Evolutionary conservation across 2,329 filamentous ascomycete genomes (phyloP), one percentile per base, ranked within the genome.

Genomic region (Ploettnerulaceae sp.): DNA sequence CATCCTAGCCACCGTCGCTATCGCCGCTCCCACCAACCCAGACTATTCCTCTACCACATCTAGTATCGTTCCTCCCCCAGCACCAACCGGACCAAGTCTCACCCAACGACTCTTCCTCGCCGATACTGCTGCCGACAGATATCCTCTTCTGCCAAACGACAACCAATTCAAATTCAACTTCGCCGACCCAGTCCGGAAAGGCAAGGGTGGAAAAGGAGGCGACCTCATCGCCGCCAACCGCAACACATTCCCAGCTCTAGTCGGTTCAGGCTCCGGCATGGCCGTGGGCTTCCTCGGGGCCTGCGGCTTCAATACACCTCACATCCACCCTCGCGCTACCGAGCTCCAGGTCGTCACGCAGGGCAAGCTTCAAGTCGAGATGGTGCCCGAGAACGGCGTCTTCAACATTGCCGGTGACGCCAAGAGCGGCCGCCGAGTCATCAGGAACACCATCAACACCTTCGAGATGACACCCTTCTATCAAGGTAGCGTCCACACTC

Each of bases 261-360:
- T 76, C 15, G 70, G 72, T 37, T 75, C 73, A 3, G 70, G 70
- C 15, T 63, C 71, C 26, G 69, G 69, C 47, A 74, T 76, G 66
- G 72, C 73, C 2, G 63, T 79, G 6, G 75, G 73, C 31, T 71
- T 72, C 56, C 63, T 80, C 28, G 66, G 68, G 25, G 65, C 69
- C 26, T 80, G 75, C 57, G 75, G 72, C 48, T 74, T 80, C 64
- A 77, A 76, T 67, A 77, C 72, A 6, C 73, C 75, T 14, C 76
- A 79, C 65, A 67, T 74, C 3, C 75, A 78, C 62, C 73, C 73
- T 38, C 73, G 75, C 32, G 70, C 71, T 24, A 68, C 71, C 24
- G 74, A 79, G 65, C 69, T 79, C 41, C 71, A 75, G 52, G 65
- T 76, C 59, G 68, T 77, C 55, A 69, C 71, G 35, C 54, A 70